Percentiles rank a stretch among this genome's conserved stretches.
These are phyloP conservation scores for Ascodesmis nigricans DNA, from an alignment of 495 filamentous ascomycete species.

Conservation along the genomic window DNA sequence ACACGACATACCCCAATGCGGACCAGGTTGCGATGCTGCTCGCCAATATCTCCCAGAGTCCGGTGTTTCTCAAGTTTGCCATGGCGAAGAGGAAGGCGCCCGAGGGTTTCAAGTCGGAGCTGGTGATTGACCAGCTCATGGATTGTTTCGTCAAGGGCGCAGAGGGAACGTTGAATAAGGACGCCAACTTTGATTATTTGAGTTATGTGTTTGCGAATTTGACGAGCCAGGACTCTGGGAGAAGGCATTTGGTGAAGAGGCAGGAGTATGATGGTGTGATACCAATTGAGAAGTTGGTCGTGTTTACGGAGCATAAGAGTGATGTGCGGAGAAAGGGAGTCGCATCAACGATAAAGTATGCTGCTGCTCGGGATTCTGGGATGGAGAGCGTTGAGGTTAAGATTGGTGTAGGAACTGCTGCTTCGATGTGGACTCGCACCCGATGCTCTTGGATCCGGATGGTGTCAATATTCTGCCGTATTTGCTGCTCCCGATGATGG, in stretches of 20 bases:
- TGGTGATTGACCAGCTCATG: constrained; percentile 71
- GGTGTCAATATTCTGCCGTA: constrained; percentile 68
- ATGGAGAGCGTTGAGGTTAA: not conserved
- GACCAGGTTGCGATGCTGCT: constrained; percentile 77
- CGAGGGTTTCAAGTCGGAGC: constrained; percentile 35
- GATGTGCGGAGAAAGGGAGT: constrained; percentile 65
- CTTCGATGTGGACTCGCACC: constrained; percentile 48
- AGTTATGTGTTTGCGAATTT: constrained; percentile 86
- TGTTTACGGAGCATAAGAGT: constrained; percentile 77
- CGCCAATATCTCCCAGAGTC: constrained; percentile 70
- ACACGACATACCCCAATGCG: constrained; percentile 42
- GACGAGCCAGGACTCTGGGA: constrained; percentile 50
- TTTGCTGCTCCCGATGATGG: constrained; percentile 46
- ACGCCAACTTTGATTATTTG: constrained; percentile 80
- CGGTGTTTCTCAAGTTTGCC: constrained; percentile 43
- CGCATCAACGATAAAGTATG: constrained; percentile 77
- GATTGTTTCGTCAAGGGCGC: constrained; percentile 89
- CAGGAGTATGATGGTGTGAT: constrained; percentile 61
- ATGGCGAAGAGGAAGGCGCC: constrained; percentile 39
- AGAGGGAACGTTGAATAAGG: constrained; percentile 55
- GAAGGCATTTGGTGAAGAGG: constrained; percentile 49
- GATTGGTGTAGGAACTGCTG: constrained; percentile 14
- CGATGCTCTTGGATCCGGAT: constrained; percentile 41
- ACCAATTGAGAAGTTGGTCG: constrained; percentile 64
- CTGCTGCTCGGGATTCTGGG: constrained; percentile 23